phyloP scores from a whole-genome alignment of 352 stramenopile species.

The Pythium brachiatum region DNA sequence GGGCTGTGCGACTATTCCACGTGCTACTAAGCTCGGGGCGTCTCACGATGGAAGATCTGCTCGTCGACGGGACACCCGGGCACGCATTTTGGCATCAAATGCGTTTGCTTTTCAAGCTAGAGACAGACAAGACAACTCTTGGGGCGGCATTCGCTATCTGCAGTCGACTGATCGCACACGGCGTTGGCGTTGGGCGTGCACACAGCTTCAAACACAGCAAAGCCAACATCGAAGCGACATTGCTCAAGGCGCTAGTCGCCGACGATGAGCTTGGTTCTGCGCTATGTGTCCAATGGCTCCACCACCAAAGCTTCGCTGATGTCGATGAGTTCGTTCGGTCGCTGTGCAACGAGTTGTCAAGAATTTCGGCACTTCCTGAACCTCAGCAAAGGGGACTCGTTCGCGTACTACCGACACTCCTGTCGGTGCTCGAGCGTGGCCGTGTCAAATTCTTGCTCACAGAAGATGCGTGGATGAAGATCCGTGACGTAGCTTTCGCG shows the following conservation, averaged over 20 bases:
- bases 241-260: neutral
- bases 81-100: neutral
- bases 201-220: neutral
- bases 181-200: neutral
- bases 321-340: neutral
- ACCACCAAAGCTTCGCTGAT: no score
- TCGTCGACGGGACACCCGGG: neutral
- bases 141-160: neutral
- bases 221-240: neutral
- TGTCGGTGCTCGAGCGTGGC: neutral
- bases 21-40: neutral
- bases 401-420: neutral
- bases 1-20: neutral
- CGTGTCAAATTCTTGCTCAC: neutral
- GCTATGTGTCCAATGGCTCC: slow-evolving; percentile 7
- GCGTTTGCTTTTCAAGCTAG: neutral
- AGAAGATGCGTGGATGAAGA: neutral
- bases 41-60: neutral
- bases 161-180: neutral
- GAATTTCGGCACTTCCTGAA: neutral
- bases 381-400: slow-evolving; percentile 2
- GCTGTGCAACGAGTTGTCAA: neutral
- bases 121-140: neutral
- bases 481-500: neutral
- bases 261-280: neutral